A percentile compares a stretch with the other conserved stretches of the same genome.
phyloP scores from a whole-genome alignment of 1,139 yeast genomes.

The Meyerozyma smithsonii region DNA sequence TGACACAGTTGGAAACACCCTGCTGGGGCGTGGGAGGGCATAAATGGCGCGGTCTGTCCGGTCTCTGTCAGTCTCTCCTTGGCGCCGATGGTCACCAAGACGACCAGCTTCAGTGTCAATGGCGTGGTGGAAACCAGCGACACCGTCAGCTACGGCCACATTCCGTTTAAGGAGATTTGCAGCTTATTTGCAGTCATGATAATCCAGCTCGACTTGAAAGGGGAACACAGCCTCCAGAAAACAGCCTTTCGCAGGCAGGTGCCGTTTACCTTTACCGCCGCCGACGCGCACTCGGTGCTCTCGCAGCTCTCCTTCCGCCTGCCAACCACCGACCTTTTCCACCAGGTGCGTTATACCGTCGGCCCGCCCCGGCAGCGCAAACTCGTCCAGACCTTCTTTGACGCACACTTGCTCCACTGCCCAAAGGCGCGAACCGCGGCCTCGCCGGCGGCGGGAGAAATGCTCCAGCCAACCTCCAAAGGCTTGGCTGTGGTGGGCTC shows the following conservation, averaged over 20 bases:
- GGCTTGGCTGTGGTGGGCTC: slow-evolving; percentile 69
- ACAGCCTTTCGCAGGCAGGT: neutral
- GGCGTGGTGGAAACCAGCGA: neutral
- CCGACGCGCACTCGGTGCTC: slow-evolving; percentile 3
- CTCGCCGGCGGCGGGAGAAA: slow-evolving; percentile 35
- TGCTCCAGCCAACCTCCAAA: slow-evolving; percentile 86
- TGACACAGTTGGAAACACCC: neutral
- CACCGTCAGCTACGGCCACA: neutral
- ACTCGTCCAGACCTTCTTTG: slow-evolving; percentile 54
- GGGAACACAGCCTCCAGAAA: neutral
- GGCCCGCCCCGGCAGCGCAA: slow-evolving; percentile 40
- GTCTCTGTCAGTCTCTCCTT: neutral
- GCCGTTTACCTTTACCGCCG: slow-evolving; percentile 4
- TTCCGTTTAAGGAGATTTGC: neutral
- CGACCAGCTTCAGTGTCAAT: neutral
- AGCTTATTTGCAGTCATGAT: slow-evolving; percentile 48
- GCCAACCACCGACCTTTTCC: neutral
- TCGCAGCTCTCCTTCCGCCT: neutral
- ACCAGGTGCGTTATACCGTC: slow-evolving; percentile 4
- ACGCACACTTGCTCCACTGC: slow-evolving; percentile 66
- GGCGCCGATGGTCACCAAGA: neutral
- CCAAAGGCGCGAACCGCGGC: slow-evolving; percentile 68
- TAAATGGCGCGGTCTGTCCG: neutral
- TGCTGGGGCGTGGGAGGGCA: neutral
- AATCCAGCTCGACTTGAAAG: slow-evolving; percentile 41